Evolutionary conservation across 2,329 filamentous ascomycete genomes (phyloP), one percentile per base, ranked within the genome.

Genomic region (Ophiosphaerella narmari): DNA sequence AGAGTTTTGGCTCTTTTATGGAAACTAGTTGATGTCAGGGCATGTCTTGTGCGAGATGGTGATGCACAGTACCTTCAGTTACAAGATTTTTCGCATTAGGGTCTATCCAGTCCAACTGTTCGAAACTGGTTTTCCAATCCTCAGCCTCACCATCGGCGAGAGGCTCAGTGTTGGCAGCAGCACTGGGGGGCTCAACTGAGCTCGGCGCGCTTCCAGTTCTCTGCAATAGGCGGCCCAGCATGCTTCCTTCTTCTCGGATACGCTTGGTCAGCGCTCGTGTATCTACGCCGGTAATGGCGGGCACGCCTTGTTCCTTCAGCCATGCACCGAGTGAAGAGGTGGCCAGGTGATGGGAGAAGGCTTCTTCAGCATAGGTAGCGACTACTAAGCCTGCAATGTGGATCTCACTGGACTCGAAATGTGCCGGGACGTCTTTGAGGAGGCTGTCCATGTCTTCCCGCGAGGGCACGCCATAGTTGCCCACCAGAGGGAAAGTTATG

Each of bases 381-480:
- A 91, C 87, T 39, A 99, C 87, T 50, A 99, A 83, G 72, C 91
- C 94, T 40, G 93, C 89, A 68, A 97, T 88, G 77, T 99, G 94
- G 55, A 99, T 97, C 76, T 96, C 80, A 34, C 83, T 87, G 35
- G 93, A 89, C 77, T 99, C 94, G 72, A 99, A 97, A 77, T 97
- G 84, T 57, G 91, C 91, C 29, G 93, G 92, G 48, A 97, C 82
- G 67, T 92, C 89, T 68, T 87, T 84, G 43, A 97, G 84, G 46
- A 97, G 81, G 71, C 90, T 85, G 74, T 97, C 93, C 77, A 90
- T 82, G 46, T 87, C 84, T 58, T 96, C 89, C 62, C 92, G 84
- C 41, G 90, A 90, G 46, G 94, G 94, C 24, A 97, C 94, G 74
- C 93, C 93, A 78, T 99, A 99, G 81, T 97, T 99, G 74, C 93